phyloP scores from a whole-genome alignment of 208 protist species.

The Leptomonas pyrrhocoris region DNA sequence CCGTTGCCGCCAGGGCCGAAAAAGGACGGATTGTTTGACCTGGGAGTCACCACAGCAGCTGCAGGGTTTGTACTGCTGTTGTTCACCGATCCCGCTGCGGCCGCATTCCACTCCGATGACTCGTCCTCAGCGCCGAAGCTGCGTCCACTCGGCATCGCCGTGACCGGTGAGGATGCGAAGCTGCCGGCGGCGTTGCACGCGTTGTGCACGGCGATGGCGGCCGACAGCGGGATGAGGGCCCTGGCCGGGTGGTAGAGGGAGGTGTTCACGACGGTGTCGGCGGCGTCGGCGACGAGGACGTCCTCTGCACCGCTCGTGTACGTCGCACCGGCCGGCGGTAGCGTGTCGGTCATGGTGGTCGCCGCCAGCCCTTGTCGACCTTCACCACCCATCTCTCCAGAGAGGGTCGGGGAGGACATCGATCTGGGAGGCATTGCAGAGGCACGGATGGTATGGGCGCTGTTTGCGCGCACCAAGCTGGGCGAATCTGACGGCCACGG shows the following conservation, averaged over 20 bases:
- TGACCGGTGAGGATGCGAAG: slow-evolving; percentile 19
- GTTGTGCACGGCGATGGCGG: slow-evolving; percentile 16
- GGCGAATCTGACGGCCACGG: neutral
- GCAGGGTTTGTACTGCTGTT: neutral
- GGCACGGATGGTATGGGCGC: neutral
- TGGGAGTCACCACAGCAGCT: neutral
- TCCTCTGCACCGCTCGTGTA: slow-evolving; percentile 5
- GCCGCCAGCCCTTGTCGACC: neutral
- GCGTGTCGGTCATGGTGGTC: neutral
- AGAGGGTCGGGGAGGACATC: neutral
- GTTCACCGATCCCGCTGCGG: neutral
- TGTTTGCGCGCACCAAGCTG: neutral
- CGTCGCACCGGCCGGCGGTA: neutral
- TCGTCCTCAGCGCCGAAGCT: slow-evolving; percentile 19
- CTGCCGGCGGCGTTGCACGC: slow-evolving; percentile 6
- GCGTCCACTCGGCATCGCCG: neutral
- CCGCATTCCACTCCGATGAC: slow-evolving; percentile 2
- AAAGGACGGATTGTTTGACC: slow-evolving; percentile 3
- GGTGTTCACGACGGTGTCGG: slow-evolving; percentile 45
- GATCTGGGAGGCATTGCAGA: neutral
- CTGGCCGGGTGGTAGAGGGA: slow-evolving; percentile 45
- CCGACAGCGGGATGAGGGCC: slow-evolving; percentile 31
- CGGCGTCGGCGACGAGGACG: slow-evolving; percentile 1
- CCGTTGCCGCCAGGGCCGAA: neutral
- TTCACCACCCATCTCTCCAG: neutral